These are phyloP conservation scores for Irpex lacteus DNA, from an alignment of 1,284 basidiomycete genomes.

Conservation along the genomic window DNA sequence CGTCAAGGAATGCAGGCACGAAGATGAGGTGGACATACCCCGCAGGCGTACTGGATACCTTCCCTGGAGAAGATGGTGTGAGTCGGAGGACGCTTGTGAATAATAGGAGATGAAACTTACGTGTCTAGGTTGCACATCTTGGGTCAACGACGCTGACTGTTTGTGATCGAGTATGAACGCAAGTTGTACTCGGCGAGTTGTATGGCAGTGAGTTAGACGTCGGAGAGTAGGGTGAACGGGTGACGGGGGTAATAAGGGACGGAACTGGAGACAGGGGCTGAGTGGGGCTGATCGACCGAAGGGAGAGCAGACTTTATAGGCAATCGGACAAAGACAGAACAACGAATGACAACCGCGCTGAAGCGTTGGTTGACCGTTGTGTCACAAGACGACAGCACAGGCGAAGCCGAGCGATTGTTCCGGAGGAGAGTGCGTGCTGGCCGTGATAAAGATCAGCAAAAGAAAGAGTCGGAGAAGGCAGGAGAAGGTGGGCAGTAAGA, in stretches of 20 bases:
- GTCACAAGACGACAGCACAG: slow-evolving; percentile 24
- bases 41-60: slow-evolving; percentile 73
- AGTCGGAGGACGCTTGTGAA: slow-evolving; percentile 6
- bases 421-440: not conserved
- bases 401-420: not conserved
- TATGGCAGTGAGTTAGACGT: not conserved
- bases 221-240: slow-evolving; percentile 2
- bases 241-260: not conserved
- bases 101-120: slow-evolving; percentile 39
- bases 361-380: slow-evolving; percentile 3
- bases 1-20: slow-evolving; percentile 18
- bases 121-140: slow-evolving; percentile 73
- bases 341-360: slow-evolving; percentile 18
- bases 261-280: slow-evolving; percentile 9
- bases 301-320: slow-evolving; percentile 18
- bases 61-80: slow-evolving; percentile 45
- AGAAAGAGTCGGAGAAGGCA: not conserved
- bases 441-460: slow-evolving; percentile 28
- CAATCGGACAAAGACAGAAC: slow-evolving; percentile 14
- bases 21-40: slow-evolving; percentile 43
- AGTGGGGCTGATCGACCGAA: slow-evolving; percentile 13
- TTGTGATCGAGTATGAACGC: too few species aligned
- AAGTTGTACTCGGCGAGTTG: too few species aligned
- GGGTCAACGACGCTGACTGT: not conserved
- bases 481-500: slow-evolving; percentile 16